Evolutionary conservation across 2,329 filamentous ascomycete genomes (phyloP), one percentile per base, ranked within the genome.

Genomic region (Curvularia verruculosa): DNA sequence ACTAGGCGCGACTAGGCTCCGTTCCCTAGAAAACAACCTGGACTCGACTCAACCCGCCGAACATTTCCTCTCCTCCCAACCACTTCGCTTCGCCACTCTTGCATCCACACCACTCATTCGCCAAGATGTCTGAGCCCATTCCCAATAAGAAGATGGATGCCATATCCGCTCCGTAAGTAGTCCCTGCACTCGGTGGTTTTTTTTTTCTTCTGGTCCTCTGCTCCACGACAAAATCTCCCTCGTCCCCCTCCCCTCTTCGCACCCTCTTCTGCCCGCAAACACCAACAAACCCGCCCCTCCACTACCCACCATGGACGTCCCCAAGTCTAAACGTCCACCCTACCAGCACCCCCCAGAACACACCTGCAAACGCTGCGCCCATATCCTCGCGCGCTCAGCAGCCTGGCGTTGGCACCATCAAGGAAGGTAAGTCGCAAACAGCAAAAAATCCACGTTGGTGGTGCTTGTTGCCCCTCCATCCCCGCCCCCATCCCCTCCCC

Each of bases 301-400:
- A 56, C 55, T 41, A 63, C 62, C 67, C 61, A 47, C 54, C 52
- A 66, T 74, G 59, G 61, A 72, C 55, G 59, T 77, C 68, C 65
- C 77, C 59, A 68, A 70, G 51, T 67, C 68, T 71, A 64, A n/a
- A 74, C 65, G 58, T 60, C 57, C 44, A 55, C 24, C 54, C 67
- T 49, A 60, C 75, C 79, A 98, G 95, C 74, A 99, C 95, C 75
- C 95, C 95, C 75, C 95, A 99, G 82, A 99, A 99, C 84, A 99
- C 95, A 54, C 95, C 95, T 68, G 90, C 92, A 67, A 92, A 88
- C 81, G 93, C 94, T 83, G 95, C 96, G 68, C 95, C 95, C 66
- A 98, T 99, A 81, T 96, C 93, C 52, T 98, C 94, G 62, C 94
- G 95, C 80, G 95, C 96, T 69, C 92, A 96, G 82, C 92, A 96